A percentile compares a stretch with the other conserved stretches of the same genome.
Conservation (phyloP, 192 early-diverging fungal species). For the Lunasporangiospora selenospora region DNA sequence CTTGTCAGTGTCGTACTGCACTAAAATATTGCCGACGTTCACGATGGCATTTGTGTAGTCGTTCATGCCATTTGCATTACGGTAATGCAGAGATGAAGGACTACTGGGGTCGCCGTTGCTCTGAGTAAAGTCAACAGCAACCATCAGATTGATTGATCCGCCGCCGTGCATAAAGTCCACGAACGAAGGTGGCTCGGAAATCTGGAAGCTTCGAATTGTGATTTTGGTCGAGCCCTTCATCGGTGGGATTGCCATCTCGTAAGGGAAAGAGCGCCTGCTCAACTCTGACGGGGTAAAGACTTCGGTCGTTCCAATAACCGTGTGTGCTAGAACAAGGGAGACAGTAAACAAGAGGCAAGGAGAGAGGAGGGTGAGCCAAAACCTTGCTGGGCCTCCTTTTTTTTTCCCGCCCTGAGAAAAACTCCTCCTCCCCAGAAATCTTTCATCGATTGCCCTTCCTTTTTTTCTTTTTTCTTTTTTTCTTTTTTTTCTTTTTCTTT, state of each 20-base stretch:
- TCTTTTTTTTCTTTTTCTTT: too few relatives aligned
- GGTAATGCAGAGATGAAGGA: slow-evolving; percentile 56
- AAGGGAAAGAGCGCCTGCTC: slow-evolving; percentile 11
- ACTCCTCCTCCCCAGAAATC: too few relatives aligned
- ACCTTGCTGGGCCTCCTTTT: too few relatives aligned
- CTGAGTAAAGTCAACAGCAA: slow-evolving; percentile 64
- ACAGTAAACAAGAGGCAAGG: not conserved
- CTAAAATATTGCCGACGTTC: slow-evolving; percentile 55
- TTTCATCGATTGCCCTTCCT: too few relatives aligned
- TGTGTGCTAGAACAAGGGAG: slow-evolving; percentile 12
- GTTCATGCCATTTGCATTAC: slow-evolving; percentile 38
- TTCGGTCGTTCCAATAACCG: slow-evolving; percentile 12
- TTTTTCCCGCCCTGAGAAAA: too few relatives aligned
- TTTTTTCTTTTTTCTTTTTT: too few relatives aligned
- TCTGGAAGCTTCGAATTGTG: slow-evolving; percentile 18
- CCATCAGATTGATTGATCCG: slow-evolving; percentile 49
- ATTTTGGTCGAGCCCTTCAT: slow-evolving; percentile 27
- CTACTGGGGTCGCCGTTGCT: slow-evolving; percentile 55
- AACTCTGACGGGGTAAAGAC: slow-evolving; percentile 25
- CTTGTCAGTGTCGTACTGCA: slow-evolving; percentile 60
- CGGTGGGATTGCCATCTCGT: slow-evolving; percentile 19
- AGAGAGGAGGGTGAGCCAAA: not conserved
- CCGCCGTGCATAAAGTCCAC: slow-evolving; percentile 61
- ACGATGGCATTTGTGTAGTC: slow-evolving; percentile 58
- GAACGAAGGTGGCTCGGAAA: slow-evolving; percentile 47